Conservation (phyloP, 495 filamentous ascomycete genomes). For the Astrothelium macrocarpum region DNA sequence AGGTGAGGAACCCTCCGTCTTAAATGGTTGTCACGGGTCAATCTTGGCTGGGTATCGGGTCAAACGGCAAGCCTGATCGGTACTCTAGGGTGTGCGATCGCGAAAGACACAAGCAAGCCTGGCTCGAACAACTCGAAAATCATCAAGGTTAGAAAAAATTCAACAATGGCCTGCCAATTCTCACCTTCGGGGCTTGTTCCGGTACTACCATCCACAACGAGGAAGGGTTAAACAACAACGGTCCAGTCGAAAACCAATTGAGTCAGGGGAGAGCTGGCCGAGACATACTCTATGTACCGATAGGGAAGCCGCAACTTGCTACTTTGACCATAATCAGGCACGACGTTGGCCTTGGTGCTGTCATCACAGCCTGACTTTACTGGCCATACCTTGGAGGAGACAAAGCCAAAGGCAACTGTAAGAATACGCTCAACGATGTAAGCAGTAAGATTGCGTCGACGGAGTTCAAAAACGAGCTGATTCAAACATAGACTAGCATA, state of each 20-base stretch:
- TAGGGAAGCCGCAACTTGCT: conserved; percentile 6
- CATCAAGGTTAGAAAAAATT: conserved; percentile 6
- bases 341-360: neutral
- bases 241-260: neutral
- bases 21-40: too few species aligned
- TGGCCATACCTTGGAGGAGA: neutral
- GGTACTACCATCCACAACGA: neutral
- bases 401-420: neutral
- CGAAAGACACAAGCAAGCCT: neutral
- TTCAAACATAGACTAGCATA: neutral
- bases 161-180: neutral
- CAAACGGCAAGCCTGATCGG: neutral
- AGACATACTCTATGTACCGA: neutral
- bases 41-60: too few species aligned
- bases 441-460: neutral
- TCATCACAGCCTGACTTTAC: neutral
- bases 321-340: conserved; percentile 3
- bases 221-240: neutral
- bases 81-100: neutral
- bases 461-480: neutral
- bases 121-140: conserved; percentile 1
- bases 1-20: too few species aligned
- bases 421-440: neutral
- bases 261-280: neutral
- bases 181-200: conserved; percentile 8